Base-by-base conservation (phyloP, 1,139 yeast genomes). In the Groenewaldozyma sp. region DNA sequence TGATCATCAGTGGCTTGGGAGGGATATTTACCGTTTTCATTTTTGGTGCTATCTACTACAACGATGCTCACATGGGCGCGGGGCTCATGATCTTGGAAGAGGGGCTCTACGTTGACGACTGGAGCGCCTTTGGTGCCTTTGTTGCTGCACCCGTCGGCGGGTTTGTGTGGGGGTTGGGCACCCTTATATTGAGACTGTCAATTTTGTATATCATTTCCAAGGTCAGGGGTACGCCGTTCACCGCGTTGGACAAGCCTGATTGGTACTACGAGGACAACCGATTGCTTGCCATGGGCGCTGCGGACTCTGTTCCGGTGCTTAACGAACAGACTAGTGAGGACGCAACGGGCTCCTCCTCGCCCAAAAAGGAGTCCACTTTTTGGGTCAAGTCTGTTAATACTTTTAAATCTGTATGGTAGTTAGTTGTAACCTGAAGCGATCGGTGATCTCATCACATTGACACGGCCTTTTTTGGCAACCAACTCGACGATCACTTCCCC, bases 61-160 rank as follows among this genome's bases (percentile, higher is more conserved):
- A 67, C 32, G 63, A 65, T 53, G 91, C 94, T 5, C 59, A 64
- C 43, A 81, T 78, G 45, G 97, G 96, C 50, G 95, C 82, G n/a
- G 71, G 71, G 47, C 68, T 87, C 36, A 59, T 82, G 43, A 69
- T 87, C 44, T 63, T 82, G 36, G 75, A 82, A 74, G 76, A 84
- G 49, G 96, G 96, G 38, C 64, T 88, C 31, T 88, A 88, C 57
- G 67, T 72, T 45, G 74, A 72, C 41, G 96, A 88, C 58, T 88
- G 96, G 96, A 84, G 94, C 53, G 78, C 94, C 0, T 88, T 87
- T 63, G 96, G 94, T 24, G 95, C 96, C 1, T 87, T 87, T 62
- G 93, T 83, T 4, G 82, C 79, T 48, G 94, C 96, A 1, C 95
- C 96, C 3, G 70, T 79, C 37, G 94, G 93, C 16, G 87, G 93